Evolutionary conservation across 2,329 filamentous ascomycete genomes (phyloP).

Genomic region (Alternaria conjuncta): DNA sequence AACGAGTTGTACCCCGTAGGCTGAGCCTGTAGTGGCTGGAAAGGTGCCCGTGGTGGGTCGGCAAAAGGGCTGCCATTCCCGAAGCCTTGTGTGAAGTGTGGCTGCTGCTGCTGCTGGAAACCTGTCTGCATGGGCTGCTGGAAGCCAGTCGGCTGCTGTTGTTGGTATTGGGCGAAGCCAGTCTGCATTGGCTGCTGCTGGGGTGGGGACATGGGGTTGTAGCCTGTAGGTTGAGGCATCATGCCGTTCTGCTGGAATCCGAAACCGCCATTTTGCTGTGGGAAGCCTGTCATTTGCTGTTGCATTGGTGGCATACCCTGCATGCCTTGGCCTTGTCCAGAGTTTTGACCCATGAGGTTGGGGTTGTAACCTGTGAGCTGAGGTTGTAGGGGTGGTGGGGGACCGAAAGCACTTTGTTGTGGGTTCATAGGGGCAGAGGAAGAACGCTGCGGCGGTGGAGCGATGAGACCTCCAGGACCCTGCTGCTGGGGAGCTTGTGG

Average conservation of each 20-base stretch:
- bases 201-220: slow-evolving; percentile 35
- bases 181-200: slow-evolving; percentile 55
- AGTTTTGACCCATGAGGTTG: slow-evolving; percentile 66
- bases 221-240: slow-evolving; percentile 49
- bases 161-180: slow-evolving; percentile 51
- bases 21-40: slow-evolving; percentile 49
- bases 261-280: slow-evolving; percentile 43
- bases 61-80: slow-evolving; percentile 59
- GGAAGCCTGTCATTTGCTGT: slow-evolving; percentile 50
- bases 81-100: slow-evolving; percentile 52
- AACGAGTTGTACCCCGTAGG: slow-evolving; percentile 49
- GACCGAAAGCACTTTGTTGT: slow-evolving; percentile 70
- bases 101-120: slow-evolving; percentile 29
- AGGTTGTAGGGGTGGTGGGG: slow-evolving; percentile 74
- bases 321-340: slow-evolving; percentile 58
- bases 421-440: slow-evolving; percentile 85
- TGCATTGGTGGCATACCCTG: slow-evolving; percentile 42
- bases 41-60: slow-evolving; percentile 59
- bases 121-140: slow-evolving; percentile 58
- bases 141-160: slow-evolving; percentile 51
- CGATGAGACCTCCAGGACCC: slow-evolving; percentile 67
- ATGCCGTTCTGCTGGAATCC: slow-evolving; percentile 47
- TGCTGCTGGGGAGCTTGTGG: slow-evolving; percentile 73
- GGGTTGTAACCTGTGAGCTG: slow-evolving; percentile 77
- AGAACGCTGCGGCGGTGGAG: slow-evolving; percentile 80